phyloP scores from a whole-genome alignment of 2,329 filamentous ascomycete genomes.

The Stromatinia cepivora region DNA sequence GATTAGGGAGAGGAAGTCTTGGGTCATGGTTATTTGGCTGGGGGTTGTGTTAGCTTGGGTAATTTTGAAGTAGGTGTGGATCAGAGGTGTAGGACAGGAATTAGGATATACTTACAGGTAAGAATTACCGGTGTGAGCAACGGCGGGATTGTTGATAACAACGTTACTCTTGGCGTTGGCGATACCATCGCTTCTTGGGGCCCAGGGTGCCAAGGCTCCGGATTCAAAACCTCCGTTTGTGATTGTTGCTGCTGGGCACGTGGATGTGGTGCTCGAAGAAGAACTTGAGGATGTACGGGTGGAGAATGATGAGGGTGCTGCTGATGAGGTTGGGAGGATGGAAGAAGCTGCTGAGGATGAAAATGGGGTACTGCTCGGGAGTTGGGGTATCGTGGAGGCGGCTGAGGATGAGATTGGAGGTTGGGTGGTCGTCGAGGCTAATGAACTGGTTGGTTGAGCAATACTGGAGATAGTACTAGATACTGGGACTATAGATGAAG shows the following conservation, averaged over 20 bases:
- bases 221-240: constrained; percentile 20
- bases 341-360: constrained; percentile 10
- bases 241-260: constrained; percentile 14
- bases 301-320: constrained; percentile 3
- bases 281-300: constrained; percentile 8
- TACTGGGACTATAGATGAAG: not conserved
- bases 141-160: constrained; percentile 11
- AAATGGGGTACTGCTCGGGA: constrained; percentile 7
- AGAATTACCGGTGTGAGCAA: not conserved
- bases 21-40: constrained; percentile 18
- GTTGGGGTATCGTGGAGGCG: not conserved
- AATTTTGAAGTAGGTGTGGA: not conserved
- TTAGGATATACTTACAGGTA: constrained; percentile 9
- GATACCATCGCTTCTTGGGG: constrained; percentile 4
- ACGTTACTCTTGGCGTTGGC: constrained; percentile 14
- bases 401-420: not conserved
- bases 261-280: constrained; percentile 10
- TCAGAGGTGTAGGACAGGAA: rapidly evolving
- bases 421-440: not conserved
- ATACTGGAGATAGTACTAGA: not conserved
- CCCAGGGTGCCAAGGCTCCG: constrained; percentile 13
- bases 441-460: not conserved
- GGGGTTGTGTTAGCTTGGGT: not conserved
- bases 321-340: not conserved
- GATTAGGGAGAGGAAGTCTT: constrained; percentile 12